These are phyloP conservation scores for Myxozyma sirexii DNA, from an alignment of 805 yeast species.

Conservation along the genomic window DNA sequence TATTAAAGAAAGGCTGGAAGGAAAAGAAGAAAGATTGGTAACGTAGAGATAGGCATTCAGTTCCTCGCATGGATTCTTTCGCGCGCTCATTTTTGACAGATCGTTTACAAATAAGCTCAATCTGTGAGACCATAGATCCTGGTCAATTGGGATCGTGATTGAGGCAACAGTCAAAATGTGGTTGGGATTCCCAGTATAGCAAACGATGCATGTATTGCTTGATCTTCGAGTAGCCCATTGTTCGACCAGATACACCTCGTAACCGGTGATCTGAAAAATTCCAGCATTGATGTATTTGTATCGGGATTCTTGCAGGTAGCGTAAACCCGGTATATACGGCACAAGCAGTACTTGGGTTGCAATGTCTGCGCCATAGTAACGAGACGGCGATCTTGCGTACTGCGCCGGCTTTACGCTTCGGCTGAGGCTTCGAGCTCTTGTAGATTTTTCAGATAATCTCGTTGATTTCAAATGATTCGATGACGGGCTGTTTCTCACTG, in stretches of 20 bases:
- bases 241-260: conserved; percentile 88
- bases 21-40: conserved; percentile 79
- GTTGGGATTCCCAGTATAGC: conserved; percentile 81
- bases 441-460: not conserved
- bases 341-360: conserved; percentile 7
- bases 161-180: conserved; percentile 65
- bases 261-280: conserved; percentile 57
- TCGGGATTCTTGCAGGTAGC: not conserved
- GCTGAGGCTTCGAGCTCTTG: not conserved
- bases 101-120: conserved; percentile 68
- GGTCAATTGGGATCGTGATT: conserved; percentile 54
- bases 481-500: not conserved
- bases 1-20: conserved; percentile 70
- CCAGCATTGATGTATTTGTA: conserved; percentile 5
- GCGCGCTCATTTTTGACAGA: conserved; percentile 64
- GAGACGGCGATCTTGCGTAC: not conserved
- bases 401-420: not conserved
- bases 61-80: conserved; percentile 58
- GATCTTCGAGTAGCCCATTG: conserved; percentile 86
- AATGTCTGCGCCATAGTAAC: not conserved
- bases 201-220: conserved; percentile 64
- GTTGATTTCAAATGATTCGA: not conserved
- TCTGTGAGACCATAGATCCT: conserved; percentile 52
- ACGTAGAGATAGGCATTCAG: conserved; percentile 67
- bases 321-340: conserved; percentile 7